Conservation (phyloP, 2,329 filamentous ascomycete species). For the Calonectria pauciramosa region DNA sequence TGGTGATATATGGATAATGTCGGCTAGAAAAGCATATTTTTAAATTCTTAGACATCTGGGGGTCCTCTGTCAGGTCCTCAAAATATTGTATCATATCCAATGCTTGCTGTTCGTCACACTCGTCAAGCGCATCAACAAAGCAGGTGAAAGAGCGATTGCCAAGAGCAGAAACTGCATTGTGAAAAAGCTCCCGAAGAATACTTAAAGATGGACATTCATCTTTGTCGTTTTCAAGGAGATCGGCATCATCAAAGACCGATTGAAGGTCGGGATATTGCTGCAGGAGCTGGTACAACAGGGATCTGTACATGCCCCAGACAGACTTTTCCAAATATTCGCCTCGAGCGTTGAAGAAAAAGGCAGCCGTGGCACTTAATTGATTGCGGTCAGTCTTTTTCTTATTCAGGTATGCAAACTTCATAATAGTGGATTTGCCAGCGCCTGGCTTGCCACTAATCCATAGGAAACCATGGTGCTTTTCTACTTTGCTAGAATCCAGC, state of each 20-base stretch:
- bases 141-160: not conserved
- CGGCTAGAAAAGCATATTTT: conserved; percentile 60
- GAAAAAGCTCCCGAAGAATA: conserved; percentile 42
- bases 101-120: conserved; percentile 59
- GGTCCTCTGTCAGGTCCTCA: conserved; percentile 51
- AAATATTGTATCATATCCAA: conserved; percentile 60
- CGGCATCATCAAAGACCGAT: conserved; percentile 44
- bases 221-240: fast-evolving
- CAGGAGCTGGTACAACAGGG: conserved; percentile 62
- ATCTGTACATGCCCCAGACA: conserved; percentile 63
- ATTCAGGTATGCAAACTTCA: conserved; percentile 54
- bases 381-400: conserved; percentile 25
- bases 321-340: conserved; percentile 61
- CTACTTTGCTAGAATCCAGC: not conserved
- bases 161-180: conserved; percentile 33
- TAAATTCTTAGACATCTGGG: conserved; percentile 24
- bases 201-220: conserved; percentile 13
- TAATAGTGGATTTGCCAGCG: conserved; percentile 61
- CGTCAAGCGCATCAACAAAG: conserved; percentile 58
- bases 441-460: conserved; percentile 64
- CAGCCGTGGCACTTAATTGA: conserved; percentile 45
- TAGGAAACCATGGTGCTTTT: conserved; percentile 50
- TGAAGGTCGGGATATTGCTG: conserved; percentile 50
- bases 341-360: conserved; percentile 67
- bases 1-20: conserved; percentile 59